Percentiles rank a stretch among this genome's conserved stretches.
These are phyloP conservation scores for Septoria linicola DNA, from an alignment of 2,329 filamentous ascomycete species.

Conservation along the genomic window DNA sequence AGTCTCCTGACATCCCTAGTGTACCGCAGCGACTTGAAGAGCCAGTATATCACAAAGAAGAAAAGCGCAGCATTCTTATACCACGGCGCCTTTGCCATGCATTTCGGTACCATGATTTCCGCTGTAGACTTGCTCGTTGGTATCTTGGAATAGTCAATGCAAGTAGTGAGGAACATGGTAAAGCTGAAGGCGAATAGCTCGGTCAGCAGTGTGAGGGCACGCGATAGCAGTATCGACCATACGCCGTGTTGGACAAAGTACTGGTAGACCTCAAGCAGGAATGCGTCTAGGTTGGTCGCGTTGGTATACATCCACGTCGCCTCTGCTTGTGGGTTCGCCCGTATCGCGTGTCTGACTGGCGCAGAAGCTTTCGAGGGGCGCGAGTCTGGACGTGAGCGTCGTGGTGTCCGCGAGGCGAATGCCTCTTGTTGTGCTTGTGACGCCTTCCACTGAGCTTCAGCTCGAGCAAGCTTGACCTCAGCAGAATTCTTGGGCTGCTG, in stretches of 20 bases:
- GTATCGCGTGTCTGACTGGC: conserved; percentile 29
- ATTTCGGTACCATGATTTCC: conserved; percentile 68
- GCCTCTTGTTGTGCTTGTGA: conserved; percentile 48
- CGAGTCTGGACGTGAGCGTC: conserved; percentile 19
- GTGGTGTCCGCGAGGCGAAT: conserved; percentile 32
- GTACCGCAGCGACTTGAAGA: conserved; percentile 74
- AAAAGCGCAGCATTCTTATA: conserved; percentile 76
- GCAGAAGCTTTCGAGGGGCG: conserved; percentile 20
- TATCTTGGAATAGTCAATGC: conserved; percentile 76
- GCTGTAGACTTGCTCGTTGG: conserved; percentile 61
- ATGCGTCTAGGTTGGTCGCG: conserved; percentile 82
- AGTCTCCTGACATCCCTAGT: conserved; percentile 71
- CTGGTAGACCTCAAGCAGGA: conserved; percentile 79
- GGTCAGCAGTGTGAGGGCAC: conserved; percentile 72
- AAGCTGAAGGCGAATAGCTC: conserved; percentile 80
- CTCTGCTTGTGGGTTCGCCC: conserved; percentile 65
- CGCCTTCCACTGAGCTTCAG: conserved; percentile 53
- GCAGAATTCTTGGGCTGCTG: conserved; percentile 11
- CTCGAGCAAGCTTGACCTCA: conserved; percentile 21
- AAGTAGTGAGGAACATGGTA: conserved; percentile 79
- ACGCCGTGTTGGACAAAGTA: conserved; percentile 83
- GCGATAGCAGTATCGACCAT: conserved; percentile 76
- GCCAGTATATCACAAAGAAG: conserved; percentile 82
- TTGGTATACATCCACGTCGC: conserved; percentile 94
- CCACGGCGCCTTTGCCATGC: conserved; percentile 71